Conservation (phyloP, 106 monocot genomes). For the Triglochin maritima region DNA sequence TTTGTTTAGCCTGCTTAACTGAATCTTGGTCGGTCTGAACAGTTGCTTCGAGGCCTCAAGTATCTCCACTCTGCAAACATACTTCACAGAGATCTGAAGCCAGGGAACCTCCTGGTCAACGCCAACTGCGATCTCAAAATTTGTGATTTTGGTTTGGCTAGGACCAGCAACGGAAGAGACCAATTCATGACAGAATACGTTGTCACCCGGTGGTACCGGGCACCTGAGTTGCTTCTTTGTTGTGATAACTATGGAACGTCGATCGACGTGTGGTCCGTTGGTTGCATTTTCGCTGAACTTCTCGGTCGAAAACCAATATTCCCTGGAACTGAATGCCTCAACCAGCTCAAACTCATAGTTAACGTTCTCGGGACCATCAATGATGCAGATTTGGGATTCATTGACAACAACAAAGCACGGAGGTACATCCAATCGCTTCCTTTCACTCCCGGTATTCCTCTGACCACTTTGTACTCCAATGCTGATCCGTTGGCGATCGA, state of each 20-base stretch:
- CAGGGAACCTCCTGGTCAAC: slow-evolving; percentile 72
- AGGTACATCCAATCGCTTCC: slow-evolving; percentile 68
- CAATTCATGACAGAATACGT: slow-evolving; percentile 88
- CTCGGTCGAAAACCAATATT: slow-evolving; percentile 85
- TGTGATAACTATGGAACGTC: slow-evolving; percentile 79
- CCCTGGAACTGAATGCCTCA: slow-evolving; percentile 74
- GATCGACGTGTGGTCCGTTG: slow-evolving; percentile 88
- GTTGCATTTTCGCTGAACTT: slow-evolving; percentile 84
- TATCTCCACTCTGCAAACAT: slow-evolving; percentile 83
- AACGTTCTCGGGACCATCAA: slow-evolving; percentile 61
- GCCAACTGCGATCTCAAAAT: slow-evolving; percentile 86
- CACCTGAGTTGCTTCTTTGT: slow-evolving; percentile 76
- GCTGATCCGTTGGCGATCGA: slow-evolving; percentile 67
- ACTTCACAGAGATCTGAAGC: slow-evolving; percentile 78
- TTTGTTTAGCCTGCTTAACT: not conserved
- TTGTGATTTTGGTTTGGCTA: slow-evolving; percentile 78
- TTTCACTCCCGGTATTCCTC: slow-evolving; percentile 43
- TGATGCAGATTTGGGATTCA: slow-evolving; percentile 54
- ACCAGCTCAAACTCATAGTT: slow-evolving; percentile 76
- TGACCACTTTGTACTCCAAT: slow-evolving; percentile 33
- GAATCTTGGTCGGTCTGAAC: not conserved
- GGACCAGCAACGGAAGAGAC: slow-evolving; percentile 44
- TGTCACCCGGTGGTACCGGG: slow-evolving; percentile 84
- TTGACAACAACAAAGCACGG: slow-evolving; percentile 69
- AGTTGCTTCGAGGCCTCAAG: slow-evolving; percentile 27